Percentiles rank a stretch among this genome's conserved stretches.
Conservation (phyloP, 2,329 filamentous ascomycete genomes). For the Fusarium brevicatenulatum region DNA sequence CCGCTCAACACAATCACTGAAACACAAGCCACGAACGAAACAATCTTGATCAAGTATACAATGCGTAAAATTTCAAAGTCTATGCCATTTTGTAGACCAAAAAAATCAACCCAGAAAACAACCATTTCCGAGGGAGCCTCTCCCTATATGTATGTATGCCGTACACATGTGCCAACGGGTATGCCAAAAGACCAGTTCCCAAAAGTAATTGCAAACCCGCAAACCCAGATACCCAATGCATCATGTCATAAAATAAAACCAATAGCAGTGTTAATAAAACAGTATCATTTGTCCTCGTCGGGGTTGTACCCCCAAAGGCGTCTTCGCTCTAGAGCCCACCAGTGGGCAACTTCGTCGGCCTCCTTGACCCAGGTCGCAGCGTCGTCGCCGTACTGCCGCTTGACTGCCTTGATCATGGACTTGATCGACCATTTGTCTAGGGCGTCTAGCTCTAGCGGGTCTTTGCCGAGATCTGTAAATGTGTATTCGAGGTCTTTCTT, state of each 20-base stretch:
- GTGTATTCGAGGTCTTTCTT: conserved; percentile 47
- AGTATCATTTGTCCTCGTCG: conserved; percentile 16
- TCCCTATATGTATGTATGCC: conserved; percentile 30
- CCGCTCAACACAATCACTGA: not conserved
- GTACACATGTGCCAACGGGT: conserved; percentile 22
- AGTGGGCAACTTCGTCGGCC: conserved; percentile 35
- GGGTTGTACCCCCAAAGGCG: conserved; percentile 37
- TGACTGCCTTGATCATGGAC: conserved; percentile 37
- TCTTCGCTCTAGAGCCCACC: conserved; percentile 36
- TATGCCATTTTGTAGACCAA: conserved; percentile 15
- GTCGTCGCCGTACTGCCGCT: conserved; percentile 32
- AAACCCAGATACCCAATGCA: conserved; percentile 30
- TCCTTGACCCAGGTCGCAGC: conserved; percentile 45
- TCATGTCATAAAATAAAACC: conserved; percentile 26
- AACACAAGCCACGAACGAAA: not conserved
- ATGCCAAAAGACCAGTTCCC: conserved; percentile 23
- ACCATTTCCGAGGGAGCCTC: conserved; percentile 26
- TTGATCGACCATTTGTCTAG: conserved; percentile 43
- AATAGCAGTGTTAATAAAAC: not conserved
- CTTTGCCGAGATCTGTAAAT: conserved; percentile 45
- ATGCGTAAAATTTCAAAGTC: conserved; percentile 8
- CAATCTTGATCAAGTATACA: not conserved
- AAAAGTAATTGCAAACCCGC: conserved; percentile 1
- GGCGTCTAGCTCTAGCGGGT: conserved; percentile 44
- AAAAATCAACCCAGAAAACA: not conserved